Conservation (phyloP, 169 alveolate genomes). For the Plasmodium coatneyi region DNA sequence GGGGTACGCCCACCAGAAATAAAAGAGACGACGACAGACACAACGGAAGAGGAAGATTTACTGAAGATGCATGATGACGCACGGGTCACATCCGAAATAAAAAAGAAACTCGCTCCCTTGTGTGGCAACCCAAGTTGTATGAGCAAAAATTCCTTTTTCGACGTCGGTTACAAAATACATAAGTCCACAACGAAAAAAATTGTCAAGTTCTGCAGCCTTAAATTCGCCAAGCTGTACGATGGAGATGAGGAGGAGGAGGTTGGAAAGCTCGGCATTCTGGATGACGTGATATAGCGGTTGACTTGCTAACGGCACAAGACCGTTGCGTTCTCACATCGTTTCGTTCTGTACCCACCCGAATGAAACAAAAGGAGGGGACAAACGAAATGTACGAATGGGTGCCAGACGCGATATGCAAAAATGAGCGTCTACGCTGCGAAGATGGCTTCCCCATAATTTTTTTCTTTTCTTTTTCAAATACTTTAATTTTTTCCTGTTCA, state of each 20-base stretch:
- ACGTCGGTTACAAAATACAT: slow-evolving; percentile 16
- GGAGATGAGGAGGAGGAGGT: slow-evolving; percentile 2
- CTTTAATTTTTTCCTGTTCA: not conserved
- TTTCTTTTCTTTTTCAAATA: not conserved
- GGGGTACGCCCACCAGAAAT: not conserved
- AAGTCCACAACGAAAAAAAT: not conserved
- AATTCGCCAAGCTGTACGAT: not conserved
- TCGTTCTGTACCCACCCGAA: too few relatives aligned
- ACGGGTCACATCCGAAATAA: not conserved
- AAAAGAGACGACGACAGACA: not conserved
- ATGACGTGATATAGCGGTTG: not conserved
- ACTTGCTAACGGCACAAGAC: not conserved
- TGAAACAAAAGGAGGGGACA: too few relatives aligned
- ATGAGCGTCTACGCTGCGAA: not conserved
- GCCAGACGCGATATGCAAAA: not conserved
- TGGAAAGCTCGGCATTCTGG: not conserved
- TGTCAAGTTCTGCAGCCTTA: slow-evolving; percentile 6
- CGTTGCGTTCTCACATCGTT: not conserved
- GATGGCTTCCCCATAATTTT: not conserved
- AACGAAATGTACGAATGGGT: not conserved
- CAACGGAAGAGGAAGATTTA: not conserved
- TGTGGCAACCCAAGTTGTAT: not conserved
- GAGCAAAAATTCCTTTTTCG: not conserved
- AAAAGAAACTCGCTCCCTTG: not conserved
- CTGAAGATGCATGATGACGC: not conserved